Percentiles rank a stretch among this genome's conserved stretches.
Evolutionary conservation across 2,329 filamentous ascomycete species (phyloP).

Genomic region (Diaporthe citri): DNA sequence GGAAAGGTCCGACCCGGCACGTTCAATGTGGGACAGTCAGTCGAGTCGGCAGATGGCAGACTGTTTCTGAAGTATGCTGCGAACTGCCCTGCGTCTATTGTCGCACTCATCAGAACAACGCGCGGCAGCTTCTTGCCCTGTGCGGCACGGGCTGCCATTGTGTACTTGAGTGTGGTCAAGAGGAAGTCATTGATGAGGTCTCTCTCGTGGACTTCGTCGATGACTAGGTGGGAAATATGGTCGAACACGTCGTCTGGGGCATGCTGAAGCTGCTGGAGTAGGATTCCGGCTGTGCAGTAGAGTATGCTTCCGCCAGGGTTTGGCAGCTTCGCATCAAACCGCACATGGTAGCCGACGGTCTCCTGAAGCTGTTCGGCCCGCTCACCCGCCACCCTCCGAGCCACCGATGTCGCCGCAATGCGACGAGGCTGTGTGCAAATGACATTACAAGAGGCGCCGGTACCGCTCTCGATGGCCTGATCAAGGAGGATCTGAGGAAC

Average conservation of each 20-base stretch:
- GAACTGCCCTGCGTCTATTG: slow-evolving; percentile 40
- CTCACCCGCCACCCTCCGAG: slow-evolving; percentile 59
- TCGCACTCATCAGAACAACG: slow-evolving; percentile 37
- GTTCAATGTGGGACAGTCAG: slow-evolving; percentile 26
- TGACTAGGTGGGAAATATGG: slow-evolving; percentile 59
- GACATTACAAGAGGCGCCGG: slow-evolving; percentile 59
- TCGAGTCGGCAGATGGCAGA: background rate
- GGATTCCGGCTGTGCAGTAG: slow-evolving; percentile 64
- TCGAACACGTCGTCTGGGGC: slow-evolving; percentile 54
- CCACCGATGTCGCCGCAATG: slow-evolving; percentile 60
- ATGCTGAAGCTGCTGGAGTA: slow-evolving; percentile 58
- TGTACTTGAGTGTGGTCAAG: slow-evolving; percentile 31
- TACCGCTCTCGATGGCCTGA: slow-evolving; percentile 54
- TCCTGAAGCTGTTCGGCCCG: slow-evolving; percentile 54
- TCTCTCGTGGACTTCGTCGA: slow-evolving; percentile 59
- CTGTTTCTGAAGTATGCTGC: slow-evolving; percentile 27
- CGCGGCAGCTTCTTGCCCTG: slow-evolving; percentile 27
- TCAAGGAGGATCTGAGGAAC: slow-evolving; percentile 67
- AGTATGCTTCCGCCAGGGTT: slow-evolving; percentile 52
- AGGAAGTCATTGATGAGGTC: slow-evolving; percentile 35
- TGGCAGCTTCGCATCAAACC: slow-evolving; percentile 54
- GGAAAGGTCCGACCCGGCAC: slow-evolving; percentile 38
- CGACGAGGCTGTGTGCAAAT: slow-evolving; percentile 63
- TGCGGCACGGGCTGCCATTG: slow-evolving; percentile 30
- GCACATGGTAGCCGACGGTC: slow-evolving; percentile 60